Evolutionary conservation across 345 rosid genomes (phyloP), one percentile per base, ranked within the genome.

Genomic region (Citrus maxima): DNA sequence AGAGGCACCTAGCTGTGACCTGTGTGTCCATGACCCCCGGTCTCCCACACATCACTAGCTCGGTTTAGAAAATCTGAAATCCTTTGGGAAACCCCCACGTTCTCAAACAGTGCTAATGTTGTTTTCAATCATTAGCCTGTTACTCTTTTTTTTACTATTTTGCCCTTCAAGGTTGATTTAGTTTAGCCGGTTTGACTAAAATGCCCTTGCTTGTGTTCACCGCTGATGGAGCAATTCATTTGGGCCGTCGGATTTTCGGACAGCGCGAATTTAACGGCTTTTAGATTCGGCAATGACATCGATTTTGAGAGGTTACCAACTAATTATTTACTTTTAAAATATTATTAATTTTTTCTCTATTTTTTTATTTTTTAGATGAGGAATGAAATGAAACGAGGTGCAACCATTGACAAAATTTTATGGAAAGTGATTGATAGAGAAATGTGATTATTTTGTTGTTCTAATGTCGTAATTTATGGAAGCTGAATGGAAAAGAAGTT

Each of bases 121-220:
- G 82, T 80, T 76, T 59, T 85, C 90, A 85, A 93, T 88, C 86
- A 88, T 89, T 87, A 67, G 62, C 28, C 67, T 49, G 2, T 16
- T 28, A 3, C 4, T 1, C 19, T 6, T 32, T 75, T 75, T 77
- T 67, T 85, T 72, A 87, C 92, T 35, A 46, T 81, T 81, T 3
- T 70, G 70, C 70, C 77, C 69, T 63, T 61, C 1, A 1, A 30
- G 0, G 30, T 28, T 0, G 8, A 1, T 38, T n/a, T n/a, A 0
- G 5, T 0, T 21, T 38, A 1, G 4, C 0, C 0, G 18, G 7
- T 10, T 67, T 35, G 18, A 10, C 54, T 68, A 68, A 68, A 68
- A 24, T 24, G 19, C 55, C 56, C 55, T 13, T 68, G 42, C 22
- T 13, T 7, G 5, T 6, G 40, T 35, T 32, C 16, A 0, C 18